Percentiles rank a stretch among this genome's conserved stretches.
Conservation (phyloP, 2,329 filamentous ascomycete species). For the Cladosporium austrohemisphaericum region DNA sequence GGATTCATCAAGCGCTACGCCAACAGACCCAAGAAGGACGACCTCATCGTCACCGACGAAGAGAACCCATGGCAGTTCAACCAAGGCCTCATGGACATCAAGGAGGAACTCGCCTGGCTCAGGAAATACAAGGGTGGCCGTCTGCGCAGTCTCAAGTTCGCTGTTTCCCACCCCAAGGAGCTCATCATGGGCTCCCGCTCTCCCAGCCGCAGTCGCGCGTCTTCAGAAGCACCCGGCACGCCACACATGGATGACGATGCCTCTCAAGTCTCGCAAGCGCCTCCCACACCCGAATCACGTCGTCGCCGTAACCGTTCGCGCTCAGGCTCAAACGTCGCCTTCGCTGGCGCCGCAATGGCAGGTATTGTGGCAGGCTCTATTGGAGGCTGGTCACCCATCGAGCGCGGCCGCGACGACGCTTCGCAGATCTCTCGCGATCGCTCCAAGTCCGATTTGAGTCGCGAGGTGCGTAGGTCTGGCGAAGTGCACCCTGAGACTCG, state of each 20-base stretch:
- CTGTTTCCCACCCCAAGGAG: conserved; percentile 70
- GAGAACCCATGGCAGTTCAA: conserved; percentile 57
- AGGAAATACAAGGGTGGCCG: conserved; percentile 77
- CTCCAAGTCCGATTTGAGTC: conserved; percentile 30
- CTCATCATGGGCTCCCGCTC: conserved; percentile 61
- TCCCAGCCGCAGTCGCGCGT: conserved; percentile 58
- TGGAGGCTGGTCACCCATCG: conserved; percentile 68
- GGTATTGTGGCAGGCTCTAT: conserved; percentile 75
- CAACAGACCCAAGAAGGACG: conserved; percentile 39
- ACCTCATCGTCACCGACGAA: conserved; percentile 42
- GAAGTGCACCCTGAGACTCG: conserved; percentile 50
- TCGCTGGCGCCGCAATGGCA: conserved; percentile 77
- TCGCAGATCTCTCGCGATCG: conserved; percentile 33
- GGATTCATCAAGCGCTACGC: conserved; percentile 36
- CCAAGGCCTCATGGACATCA: conserved; percentile 67
- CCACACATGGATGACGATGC: conserved; percentile 53
- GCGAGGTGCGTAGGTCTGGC: conserved; percentile 36
- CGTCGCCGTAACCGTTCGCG: conserved; percentile 58
- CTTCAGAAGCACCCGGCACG: conserved; percentile 61
- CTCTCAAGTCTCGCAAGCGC: conserved; percentile 32
- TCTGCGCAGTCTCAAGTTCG: conserved; percentile 75
- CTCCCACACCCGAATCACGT: conserved; percentile 52
- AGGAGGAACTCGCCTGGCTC: conserved; percentile 76
- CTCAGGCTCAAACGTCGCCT: conserved; percentile 67
- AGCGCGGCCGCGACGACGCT: conserved; percentile 42